Conservation (phyloP, 495 filamentous ascomycete genomes). For the Choiromyces venosus region DNA sequence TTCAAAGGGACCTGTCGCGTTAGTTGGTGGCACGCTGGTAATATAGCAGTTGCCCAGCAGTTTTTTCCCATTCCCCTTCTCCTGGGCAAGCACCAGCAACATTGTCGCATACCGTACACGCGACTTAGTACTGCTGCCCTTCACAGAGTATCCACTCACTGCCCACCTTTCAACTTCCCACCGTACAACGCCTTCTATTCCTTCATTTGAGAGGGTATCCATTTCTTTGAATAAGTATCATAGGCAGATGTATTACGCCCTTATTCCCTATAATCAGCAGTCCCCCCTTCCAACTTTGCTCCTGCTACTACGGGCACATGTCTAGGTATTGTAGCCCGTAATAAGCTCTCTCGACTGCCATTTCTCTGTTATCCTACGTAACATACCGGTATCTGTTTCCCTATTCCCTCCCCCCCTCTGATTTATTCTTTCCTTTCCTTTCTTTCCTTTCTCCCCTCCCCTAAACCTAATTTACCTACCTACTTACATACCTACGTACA, state of each 20-base stretch:
- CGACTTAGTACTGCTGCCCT: constrained; percentile 15
- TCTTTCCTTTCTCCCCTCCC: constrained; percentile 2
- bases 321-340: not conserved
- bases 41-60: not conserved
- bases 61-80: not conserved
- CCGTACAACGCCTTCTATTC: not conserved
- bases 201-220: constrained; percentile 19
- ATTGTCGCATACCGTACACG: constrained; percentile 34
- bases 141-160: constrained; percentile 19
- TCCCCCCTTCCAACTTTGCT: not conserved
- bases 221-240: constrained; percentile 13
- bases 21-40: constrained; percentile 33
- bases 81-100: not conserved
- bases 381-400: constrained; percentile 13
- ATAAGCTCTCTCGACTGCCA: not conserved
- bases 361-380: constrained; percentile 4
- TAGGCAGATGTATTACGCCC: constrained; percentile 18
- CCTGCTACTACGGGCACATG: not conserved
- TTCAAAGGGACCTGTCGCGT: constrained; percentile 23
- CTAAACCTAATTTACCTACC: constrained; percentile 29
- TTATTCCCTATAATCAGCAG: not conserved
- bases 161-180: not conserved
- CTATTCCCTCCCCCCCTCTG: constrained; percentile 1
- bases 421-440: constrained; percentile 17
- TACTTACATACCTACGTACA: constrained; percentile 7